Base-by-base conservation (phyloP, 805 yeast genomes). In the Candida cerambycidarum region DNA sequence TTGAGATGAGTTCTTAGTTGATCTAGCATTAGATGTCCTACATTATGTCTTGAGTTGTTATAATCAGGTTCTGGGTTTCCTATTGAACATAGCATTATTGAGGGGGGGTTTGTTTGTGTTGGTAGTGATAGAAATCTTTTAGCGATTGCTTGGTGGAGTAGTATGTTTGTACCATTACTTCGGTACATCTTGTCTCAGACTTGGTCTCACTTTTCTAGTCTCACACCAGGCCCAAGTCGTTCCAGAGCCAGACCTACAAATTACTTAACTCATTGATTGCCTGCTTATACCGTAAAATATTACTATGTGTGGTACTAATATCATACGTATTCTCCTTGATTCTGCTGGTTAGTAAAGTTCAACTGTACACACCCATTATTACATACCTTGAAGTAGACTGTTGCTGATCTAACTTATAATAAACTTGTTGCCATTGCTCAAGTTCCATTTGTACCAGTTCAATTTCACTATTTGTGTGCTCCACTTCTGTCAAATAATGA, bases 1-100 rank as follows among this genome's bases (percentile, higher is more conserved):
- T 45, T 24, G 6, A 15, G 44, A 13, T 46, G 50, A 1, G 43
- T 34, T 5, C 54, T 54, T 19, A 68, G 42, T 50, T 56, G 51
- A 45, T 67, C 61, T 27, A 81, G 67, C 29, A 81, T 62, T 38
- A 72, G 57, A 48, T 85, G 86, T 1, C 96, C 97, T 0, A 82
- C 87, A 45, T 83, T 87, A 56, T 89, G 97, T 27, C 95, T 67
- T 0, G 95, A 85, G 5, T 71, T 69, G 6, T 63, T 61, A 52
- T 75, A 86, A 38, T 69, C 62, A 0, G 79, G 73, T 42, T 82
- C 86, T 0, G 96, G 96, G 54, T 89, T 89, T 0, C 96, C 96
- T 2, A 89, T 63, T 0, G 88, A 80, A 3, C 80, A 75, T 4
- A 69, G 59, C 49, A 46, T 44, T n/a, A 50, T 19, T 19, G 41